Evolutionary conservation across 768 basidiomycete species (phyloP), one percentile per base, ranked within the genome.

Genomic region (Kwoniella shandongensis): DNA sequence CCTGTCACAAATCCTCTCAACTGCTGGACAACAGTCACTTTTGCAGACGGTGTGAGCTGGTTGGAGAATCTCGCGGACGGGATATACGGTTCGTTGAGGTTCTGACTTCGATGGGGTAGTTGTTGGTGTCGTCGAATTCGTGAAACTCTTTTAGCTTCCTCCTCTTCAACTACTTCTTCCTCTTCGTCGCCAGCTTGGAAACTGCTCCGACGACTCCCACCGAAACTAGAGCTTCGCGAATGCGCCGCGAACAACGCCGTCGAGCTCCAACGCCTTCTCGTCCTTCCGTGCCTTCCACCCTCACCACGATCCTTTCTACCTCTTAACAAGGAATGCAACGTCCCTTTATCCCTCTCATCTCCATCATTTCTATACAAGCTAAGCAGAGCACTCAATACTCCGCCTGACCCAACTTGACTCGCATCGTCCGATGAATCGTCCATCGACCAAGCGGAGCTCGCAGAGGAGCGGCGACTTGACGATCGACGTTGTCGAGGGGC

Each of bases 51-150:
- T 10, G 38, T 44, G 4, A 69, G 35, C 3, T 58, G 56, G 45
- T 61, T 54, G 2, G 60, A 60, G 35, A 56, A 59, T 20, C 57
- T 46, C 1, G 57, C 47, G 1, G 67, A 59, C 20, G 70, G 70
- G 52, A 72, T 72, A 39, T 72, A 72, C 1, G 70, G 70, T 13
- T 64, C 53, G 38, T 72, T 64, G 27, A 68, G 50, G 32, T 72
- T 54, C 42, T 69, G 65, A 46, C 65, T 56, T 26, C 67, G 62
- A 38, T 52, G 60, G 6, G 64, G 64, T 5, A 62, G 35, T 8
- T 30, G 22, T 29, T 57, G 49, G n/a, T 58, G 35, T 29, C 52
- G 22, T 30, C 61, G 57, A 32, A 39, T 62, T 1, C 61, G 54
- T 46, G 29, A 11, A 40, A 26, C 32, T 44, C 56, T 39, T 44